A percentile compares a stretch with the other conserved stretches of the same genome.
phyloP scores from a whole-genome alignment of 2,329 filamentous ascomycete genomes.

The Fusarium setosum region DNA sequence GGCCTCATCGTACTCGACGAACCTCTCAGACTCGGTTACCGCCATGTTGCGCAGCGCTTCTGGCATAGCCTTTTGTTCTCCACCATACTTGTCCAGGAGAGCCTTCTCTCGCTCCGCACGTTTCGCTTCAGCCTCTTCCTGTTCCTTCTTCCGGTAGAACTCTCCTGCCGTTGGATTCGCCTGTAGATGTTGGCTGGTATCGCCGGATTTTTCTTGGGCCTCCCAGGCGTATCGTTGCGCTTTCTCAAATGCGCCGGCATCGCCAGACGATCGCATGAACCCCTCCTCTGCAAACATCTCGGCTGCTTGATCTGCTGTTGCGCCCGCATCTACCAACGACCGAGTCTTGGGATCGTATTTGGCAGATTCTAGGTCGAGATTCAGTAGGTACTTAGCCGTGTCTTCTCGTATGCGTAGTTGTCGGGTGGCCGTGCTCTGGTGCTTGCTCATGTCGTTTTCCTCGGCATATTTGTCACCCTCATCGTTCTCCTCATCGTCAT shows the following conservation, averaged over 20 bases:
- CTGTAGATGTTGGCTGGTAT: conserved; percentile 88
- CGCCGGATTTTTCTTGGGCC: conserved; percentile 83
- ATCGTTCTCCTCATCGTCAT: conserved; percentile 64
- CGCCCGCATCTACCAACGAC: conserved; percentile 87
- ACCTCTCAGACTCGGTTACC: conserved; percentile 84
- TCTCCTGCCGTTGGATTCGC: conserved; percentile 96
- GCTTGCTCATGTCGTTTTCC: conserved; percentile 95
- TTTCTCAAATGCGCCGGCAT: conserved; percentile 91
- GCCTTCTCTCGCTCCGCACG: conserved; percentile 75
- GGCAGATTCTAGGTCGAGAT: conserved; percentile 94
- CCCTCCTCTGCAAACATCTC: conserved; percentile 92
- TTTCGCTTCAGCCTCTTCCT: conserved; percentile 77
- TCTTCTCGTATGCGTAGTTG: conserved; percentile 95
- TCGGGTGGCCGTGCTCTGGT: conserved; percentile 89
- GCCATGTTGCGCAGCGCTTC: conserved; percentile 73
- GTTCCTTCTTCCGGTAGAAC: conserved; percentile 82
- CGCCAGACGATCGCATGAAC: conserved; percentile 88
- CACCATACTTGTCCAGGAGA: conserved; percentile 86
- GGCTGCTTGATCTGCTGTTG: conserved; percentile 82
- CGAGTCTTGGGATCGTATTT: conserved; percentile 98
- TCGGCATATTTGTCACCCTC: conserved; percentile 86
- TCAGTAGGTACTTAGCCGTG: conserved; percentile 95
- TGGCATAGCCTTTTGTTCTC: conserved; percentile 66
- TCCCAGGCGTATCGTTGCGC: conserved; percentile 96
- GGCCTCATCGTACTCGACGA: conserved; percentile 93